Percentiles rank a stretch among this genome's conserved stretches.
phyloP scores from a whole-genome alignment of 2,329 filamentous ascomycete species.

The Monosporascus sp. region DNA sequence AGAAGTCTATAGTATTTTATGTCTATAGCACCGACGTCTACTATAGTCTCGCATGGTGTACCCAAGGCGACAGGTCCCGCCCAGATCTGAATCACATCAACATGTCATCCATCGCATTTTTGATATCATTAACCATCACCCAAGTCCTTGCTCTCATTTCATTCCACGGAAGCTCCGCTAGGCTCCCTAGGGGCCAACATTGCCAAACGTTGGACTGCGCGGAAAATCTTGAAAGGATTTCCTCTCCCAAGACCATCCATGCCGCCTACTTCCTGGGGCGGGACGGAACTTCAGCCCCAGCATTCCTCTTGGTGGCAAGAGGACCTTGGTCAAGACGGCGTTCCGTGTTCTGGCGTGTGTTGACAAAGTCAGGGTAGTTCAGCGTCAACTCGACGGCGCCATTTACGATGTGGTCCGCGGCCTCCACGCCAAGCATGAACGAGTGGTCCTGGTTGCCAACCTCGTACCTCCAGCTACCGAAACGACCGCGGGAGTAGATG shows the following conservation, averaged over 20 bases:
- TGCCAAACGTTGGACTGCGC: background rate
- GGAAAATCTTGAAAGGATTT: background rate
- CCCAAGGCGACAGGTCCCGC: background rate
- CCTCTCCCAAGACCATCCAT: slow-evolving; percentile 16
- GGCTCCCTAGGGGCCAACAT: background rate
- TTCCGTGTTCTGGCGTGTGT: slow-evolving; percentile 65
- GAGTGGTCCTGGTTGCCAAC: slow-evolving; percentile 93
- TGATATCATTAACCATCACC: background rate
- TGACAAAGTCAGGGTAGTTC: slow-evolving; percentile 97
- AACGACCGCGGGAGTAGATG: slow-evolving; percentile 93
- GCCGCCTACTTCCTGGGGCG: slow-evolving; percentile 18
- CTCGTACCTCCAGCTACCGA: slow-evolving; percentile 98
- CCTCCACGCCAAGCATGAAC: slow-evolving; percentile 95
- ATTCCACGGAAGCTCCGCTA: slow-evolving; percentile 13
- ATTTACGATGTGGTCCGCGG: slow-evolving; percentile 82
- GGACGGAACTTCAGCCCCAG: slow-evolving; percentile 30
- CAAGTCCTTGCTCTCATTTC: background rate
- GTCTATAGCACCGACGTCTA: background rate
- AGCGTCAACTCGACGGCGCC: slow-evolving; percentile 87
- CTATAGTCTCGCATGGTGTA: background rate
- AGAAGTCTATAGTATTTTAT: background rate
- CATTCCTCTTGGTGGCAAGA: slow-evolving; percentile 29
- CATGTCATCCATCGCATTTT: background rate
- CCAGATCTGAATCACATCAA: background rate
- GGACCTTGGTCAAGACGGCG: slow-evolving; percentile 49